Evolutionary conservation across 1,139 yeast genomes (phyloP).

Genomic region (Kluyveromyces sp.): DNA sequence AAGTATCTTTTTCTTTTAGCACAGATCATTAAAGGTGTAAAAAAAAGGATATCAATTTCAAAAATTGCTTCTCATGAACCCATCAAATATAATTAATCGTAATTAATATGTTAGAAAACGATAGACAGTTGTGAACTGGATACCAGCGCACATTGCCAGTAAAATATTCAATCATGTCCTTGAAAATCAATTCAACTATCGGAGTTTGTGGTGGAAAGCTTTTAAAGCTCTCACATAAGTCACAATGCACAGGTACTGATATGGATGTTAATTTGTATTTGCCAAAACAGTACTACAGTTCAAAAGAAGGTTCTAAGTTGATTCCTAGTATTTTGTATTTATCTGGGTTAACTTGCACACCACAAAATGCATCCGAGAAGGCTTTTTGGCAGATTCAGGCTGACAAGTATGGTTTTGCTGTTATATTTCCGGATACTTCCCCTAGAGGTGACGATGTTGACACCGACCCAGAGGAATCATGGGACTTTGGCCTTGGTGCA

Average conservation of each 20-base stretch:
- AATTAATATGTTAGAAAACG: too few species aligned
- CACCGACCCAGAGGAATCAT: conserved; percentile 81
- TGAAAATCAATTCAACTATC: conserved; percentile 51
- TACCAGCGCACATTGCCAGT: background rate
- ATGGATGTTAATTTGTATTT: conserved; percentile 82
- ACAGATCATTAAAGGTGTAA: too few species aligned
- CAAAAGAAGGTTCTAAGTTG: conserved; percentile 19
- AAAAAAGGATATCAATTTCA: too few species aligned
- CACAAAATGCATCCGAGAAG: conserved; percentile 91
- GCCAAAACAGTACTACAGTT: conserved; percentile 46
- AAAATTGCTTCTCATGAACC: too few species aligned
- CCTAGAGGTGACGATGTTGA: conserved; percentile 90
- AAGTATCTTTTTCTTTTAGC: too few species aligned
- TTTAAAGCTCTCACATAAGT: conserved; percentile 66
- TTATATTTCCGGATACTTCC: conserved; percentile 93
- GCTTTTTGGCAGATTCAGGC: conserved; percentile 84
- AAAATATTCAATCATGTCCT: conserved; percentile 22
- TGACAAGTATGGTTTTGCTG: conserved; percentile 70
- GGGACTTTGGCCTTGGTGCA: conserved; percentile 93
- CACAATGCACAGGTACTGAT: conserved; percentile 53
- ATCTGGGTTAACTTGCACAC: conserved; percentile 90
- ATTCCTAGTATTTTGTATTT: conserved; percentile 74
- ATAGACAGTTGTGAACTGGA: background rate
- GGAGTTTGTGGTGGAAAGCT: conserved; percentile 70
- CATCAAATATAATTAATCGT: too few species aligned